A percentile compares a stretch with the other conserved stretches of the same genome.
phyloP scores from a whole-genome alignment of 139 green algal genomes.

The Edaphochlamys debaryana region DNA sequence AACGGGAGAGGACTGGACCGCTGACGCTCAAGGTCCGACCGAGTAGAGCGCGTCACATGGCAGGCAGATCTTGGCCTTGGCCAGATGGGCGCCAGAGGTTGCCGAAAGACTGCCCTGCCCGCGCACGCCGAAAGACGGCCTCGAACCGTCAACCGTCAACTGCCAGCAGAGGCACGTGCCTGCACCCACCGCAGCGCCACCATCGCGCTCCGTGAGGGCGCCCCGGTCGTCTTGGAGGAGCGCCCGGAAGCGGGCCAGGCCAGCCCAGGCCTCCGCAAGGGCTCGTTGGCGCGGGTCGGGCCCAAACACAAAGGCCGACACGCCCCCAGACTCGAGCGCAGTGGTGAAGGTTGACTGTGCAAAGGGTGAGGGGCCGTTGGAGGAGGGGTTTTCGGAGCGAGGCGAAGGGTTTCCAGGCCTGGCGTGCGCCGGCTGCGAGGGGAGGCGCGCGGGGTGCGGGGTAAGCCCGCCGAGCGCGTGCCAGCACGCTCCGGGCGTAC shows the following conservation, averaged over 20 bases:
- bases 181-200: too few relatives aligned
- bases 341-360: constrained; percentile 2
- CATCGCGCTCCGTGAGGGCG: not conserved
- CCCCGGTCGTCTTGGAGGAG: not conserved
- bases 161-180: not conserved
- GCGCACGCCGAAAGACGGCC: not conserved
- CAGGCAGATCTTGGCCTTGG: too few relatives aligned
- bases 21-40: too few relatives aligned
- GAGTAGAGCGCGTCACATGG: too few relatives aligned
- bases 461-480: too few relatives aligned
- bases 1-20: too few relatives aligned
- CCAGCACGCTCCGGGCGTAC: too few relatives aligned
- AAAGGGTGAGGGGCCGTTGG: not conserved
- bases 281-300: not conserved
- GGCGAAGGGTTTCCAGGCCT: too few relatives aligned
- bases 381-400: not conserved
- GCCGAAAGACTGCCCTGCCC: too few relatives aligned
- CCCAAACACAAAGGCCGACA: constrained; percentile 26
- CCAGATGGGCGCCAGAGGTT: too few relatives aligned
- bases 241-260: constrained; percentile 4
- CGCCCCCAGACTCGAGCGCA: not conserved
- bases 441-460: too few relatives aligned
- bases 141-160: not conserved
- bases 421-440: too few relatives aligned
- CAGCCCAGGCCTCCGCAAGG: constrained; percentile 1